Evolutionary conservation across 176 grass and related monocot species (phyloP), one percentile per base, ranked within the genome.

Genomic region (Poa annua): DNA sequence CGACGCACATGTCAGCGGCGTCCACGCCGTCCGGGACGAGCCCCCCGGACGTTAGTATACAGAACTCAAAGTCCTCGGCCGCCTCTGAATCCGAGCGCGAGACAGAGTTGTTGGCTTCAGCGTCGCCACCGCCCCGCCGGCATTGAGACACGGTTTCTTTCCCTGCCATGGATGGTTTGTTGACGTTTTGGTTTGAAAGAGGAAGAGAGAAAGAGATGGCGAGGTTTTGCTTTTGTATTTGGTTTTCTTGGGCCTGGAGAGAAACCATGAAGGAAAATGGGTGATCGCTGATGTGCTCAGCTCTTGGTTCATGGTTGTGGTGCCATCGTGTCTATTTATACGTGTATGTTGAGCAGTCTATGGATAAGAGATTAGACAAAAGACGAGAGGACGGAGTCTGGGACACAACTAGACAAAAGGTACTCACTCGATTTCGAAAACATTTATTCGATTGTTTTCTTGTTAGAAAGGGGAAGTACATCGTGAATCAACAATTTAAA

Each of bases 21-120:
- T 20, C 83, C 3, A 55, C 59, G 32, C 42, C 80, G 16, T 33
- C 80, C 15, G 48, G 38, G 11, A 60, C 35, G 10, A 92, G 80
- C 0, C 70, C 84, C 4, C 86, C 80, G 0, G 68, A 85, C 11
- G 79, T 67, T 20, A 74, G 72, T 34, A 89, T 64, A 15, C 83
- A 81, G 80, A 92, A 92, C 84, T 92, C 80, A 38, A 92, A 92
- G 35, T 89, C 90, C 9, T 86, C 90, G 26, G 45, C 38, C 13
- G 62, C 20, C 36, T 57, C 55, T 8, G n/a, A 57, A 1, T 33
- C 33, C 16, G 50, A 29, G 29, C 29, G 29, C 29, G 29, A 29
- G 13, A 2, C 52, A n/a, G 84, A 45, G 5, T 53, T 70, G 15
- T 71, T 26, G 38, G 45, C 51, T 1, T 52, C 16, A 12, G 41